Evolutionary conservation across 2,329 filamentous ascomycete genomes (phyloP), one percentile per base, ranked within the genome.

Genomic region (Microdochium paspali): DNA sequence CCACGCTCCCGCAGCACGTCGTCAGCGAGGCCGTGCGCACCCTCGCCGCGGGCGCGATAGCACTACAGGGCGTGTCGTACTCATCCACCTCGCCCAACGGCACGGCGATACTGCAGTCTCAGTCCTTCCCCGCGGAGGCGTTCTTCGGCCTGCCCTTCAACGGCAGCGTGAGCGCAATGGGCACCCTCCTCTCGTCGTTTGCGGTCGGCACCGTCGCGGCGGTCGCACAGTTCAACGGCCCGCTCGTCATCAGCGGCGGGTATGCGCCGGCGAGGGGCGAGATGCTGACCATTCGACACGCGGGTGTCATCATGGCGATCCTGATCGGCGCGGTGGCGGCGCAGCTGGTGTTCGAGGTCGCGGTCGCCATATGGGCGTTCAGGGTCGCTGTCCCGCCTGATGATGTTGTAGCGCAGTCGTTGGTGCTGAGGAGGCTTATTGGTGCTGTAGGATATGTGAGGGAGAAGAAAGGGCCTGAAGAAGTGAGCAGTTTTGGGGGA

Each of bases 91-190:
- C 52, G 10, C 54, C 25, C 45, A 55, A 55, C 49, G 51, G 51
- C 47, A 51, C 56, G 28, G 47, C 50, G 46, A 50, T 57, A 30
- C 6, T 6, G 10, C 61, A 64, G 50, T 65, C 59, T 42, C 67
- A 71, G 52, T 65, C 63, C 10, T 74, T 73, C 45, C 70, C 71
- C 0, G 58, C 62, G 24, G 66, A 70, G 45, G 64, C 65, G 1
- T 49, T 58, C 4, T 71, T 65, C 45, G 71, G 71, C 2, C 31
- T 39, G 0, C 56, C 63, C 2, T 46, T 54, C 12, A 47, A 58
- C 12, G 71, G 71, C 1, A 51, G 54, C 23, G 35, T 42, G 0
- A 25, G 55, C 0, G 47, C 46, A 0, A 68, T 77, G 57, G 71
- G 64, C 3, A 56, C 54, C 9, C 46, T 59, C 5, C 58, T 71